Conservation (phyloP, 768 basidiomycete species). For the Galerina sulciceps region DNA sequence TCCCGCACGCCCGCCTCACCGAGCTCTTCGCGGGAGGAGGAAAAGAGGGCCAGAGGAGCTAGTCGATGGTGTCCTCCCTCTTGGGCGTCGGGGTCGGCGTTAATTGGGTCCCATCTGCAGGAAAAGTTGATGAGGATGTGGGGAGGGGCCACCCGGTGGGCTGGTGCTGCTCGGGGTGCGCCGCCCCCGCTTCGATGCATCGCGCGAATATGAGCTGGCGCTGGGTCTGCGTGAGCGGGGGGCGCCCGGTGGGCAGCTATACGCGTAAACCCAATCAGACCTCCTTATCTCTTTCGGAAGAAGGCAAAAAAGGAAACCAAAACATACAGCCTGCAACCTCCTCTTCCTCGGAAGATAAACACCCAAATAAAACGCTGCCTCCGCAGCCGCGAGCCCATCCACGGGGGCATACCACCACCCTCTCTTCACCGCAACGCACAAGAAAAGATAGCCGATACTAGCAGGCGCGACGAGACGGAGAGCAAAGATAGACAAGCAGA, state of each 20-base stretch:
- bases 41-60: conserved; percentile 71
- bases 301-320: not conserved
- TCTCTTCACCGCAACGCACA: conserved; percentile 21
- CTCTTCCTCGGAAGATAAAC: conserved; percentile 52
- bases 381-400: conserved; percentile 38
- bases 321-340: conserved; percentile 53
- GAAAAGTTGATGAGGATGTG: conserved; percentile 4
- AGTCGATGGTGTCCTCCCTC: conserved; percentile 56
- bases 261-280: too few relatives aligned
- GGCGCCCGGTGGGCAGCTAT: too few relatives aligned
- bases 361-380: conserved; percentile 52
- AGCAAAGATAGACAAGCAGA: conserved; percentile 45
- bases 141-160: conserved; percentile 58
- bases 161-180: conserved; percentile 17
- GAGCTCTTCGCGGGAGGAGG: conserved; percentile 34
- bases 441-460: conserved; percentile 43
- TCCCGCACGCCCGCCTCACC: conserved; percentile 23
- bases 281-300: too few relatives aligned
- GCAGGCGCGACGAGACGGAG: conserved; percentile 55
- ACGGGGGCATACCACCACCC: conserved; percentile 21
- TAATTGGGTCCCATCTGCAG: too few relatives aligned
- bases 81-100: conserved; percentile 22
- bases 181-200: conserved; percentile 38
- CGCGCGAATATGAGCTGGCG: conserved; percentile 52
- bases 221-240: conserved; percentile 41